Evolutionary conservation across 2,329 filamentous ascomycete species (phyloP), one percentile per base, ranked within the genome.

Genomic region (Nigrospora osmanthi): DNA sequence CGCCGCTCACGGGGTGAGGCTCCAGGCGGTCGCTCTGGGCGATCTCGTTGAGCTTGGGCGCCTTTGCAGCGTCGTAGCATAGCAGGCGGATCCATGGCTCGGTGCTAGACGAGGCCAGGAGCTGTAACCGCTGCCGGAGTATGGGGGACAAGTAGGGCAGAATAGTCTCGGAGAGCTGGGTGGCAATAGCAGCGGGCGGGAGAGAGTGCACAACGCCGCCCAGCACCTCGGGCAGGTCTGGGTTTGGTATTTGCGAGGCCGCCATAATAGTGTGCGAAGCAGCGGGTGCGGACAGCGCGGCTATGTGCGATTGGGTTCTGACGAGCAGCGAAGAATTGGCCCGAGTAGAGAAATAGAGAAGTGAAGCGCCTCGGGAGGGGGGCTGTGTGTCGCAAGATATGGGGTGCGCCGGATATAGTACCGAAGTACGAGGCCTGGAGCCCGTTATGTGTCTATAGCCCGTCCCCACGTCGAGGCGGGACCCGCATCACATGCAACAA

Each of bases 1-100:
- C 86, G 44, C 86, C 87, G 3, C 85, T 89, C 5, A 85, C 80
- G 3, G 87, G 87, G 56, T 93, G 87, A n/a, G 85, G 85, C 61
- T 90, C 85, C 31, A 91, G 69, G 38, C 74, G 67, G 43, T 85
- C 78, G 45, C 75, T 73, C 53, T 75, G 73, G 31, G 81, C 80
- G 13, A 84, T 68, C 47, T 78, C 69, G n/a, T 75, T 70, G 15
- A 91, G 71, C 51, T 71, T 75, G 37, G 76, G 67, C 3, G 72
- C 69, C 50, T 75, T 73, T 50, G 73, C 63, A 9, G 71, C 56
- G 55, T 86, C 78, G 69, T 87, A 90, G 58, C 80, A 84, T 19
- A 91, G 72, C 31, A 90, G 71, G 1, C 79, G 73, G 14, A 91
- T 75, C 86, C 87, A 91, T 43, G 83, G 79, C 33, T 83, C 79